Percentiles rank a stretch among this genome's conserved stretches.
These are phyloP conservation scores for Podospora didyma DNA, from an alignment of 495 filamentous ascomycete species.

Conservation along the genomic window DNA sequence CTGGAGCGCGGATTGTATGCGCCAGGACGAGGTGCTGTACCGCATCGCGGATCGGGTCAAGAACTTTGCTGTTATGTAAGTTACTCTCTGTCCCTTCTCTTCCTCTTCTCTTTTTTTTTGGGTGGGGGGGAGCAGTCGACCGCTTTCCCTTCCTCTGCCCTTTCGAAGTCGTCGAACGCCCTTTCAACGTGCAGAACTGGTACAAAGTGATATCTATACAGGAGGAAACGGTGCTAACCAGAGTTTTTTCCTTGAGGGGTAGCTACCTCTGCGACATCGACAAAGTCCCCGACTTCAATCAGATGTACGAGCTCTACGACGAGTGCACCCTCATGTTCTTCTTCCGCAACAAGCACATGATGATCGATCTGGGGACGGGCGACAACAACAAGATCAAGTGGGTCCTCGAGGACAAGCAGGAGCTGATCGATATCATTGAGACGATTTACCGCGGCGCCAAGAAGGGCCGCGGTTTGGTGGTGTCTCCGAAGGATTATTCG, in stretches of 20 bases:
- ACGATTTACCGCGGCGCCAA: slow-evolving; percentile 96
- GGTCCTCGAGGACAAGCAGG: slow-evolving; percentile 97
- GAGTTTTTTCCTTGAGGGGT: no score
- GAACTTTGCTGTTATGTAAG: slow-evolving; percentile 78
- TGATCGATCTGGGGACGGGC: slow-evolving; percentile 96
- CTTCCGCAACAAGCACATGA: slow-evolving; percentile 98
- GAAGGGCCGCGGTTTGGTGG: slow-evolving; percentile 92
- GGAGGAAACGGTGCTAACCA: no score
- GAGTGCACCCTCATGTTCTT: slow-evolving; percentile 73
- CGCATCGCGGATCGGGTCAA: slow-evolving; percentile 82
- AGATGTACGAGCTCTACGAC: slow-evolving; percentile 83
- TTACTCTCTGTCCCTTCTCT: background rate
- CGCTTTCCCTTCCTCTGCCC: no score
- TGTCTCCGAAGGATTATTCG: slow-evolving; percentile 93
- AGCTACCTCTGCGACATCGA: slow-evolving; percentile 92
- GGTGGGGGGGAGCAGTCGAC: no score
- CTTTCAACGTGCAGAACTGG: no score
- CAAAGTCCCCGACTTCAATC: slow-evolving; percentile 93
- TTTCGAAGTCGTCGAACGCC: no score
- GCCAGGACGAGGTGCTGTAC: slow-evolving; percentile 91
- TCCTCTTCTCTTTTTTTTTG: background rate
- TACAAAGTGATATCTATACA: no score
- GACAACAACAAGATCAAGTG: slow-evolving; percentile 97
- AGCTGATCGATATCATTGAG: slow-evolving; percentile 97
- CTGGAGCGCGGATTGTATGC: slow-evolving; percentile 75